Evolutionary conservation across 371 early-diverging fungal genomes (phyloP).

Genomic region (Mortierella sp.): DNA sequence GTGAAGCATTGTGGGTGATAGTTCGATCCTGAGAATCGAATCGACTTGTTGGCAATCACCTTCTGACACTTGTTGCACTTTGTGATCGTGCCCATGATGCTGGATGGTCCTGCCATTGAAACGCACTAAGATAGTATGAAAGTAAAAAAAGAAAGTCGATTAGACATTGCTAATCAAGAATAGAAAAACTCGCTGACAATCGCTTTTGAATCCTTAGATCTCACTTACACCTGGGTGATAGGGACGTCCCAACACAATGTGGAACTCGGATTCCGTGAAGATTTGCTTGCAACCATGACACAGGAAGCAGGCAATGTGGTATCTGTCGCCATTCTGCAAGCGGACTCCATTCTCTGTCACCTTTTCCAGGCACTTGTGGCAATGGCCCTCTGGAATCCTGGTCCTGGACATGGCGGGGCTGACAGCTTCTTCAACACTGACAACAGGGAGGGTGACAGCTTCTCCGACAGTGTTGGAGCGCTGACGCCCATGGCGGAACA

Average conservation of each 20-base stretch:
- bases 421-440: constrained; percentile 9
- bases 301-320: constrained; percentile 76
- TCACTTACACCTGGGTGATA: constrained; percentile 61
- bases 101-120: constrained; percentile 59
- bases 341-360: constrained; percentile 63
- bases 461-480: constrained; percentile 51
- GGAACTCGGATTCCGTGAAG: constrained; percentile 71
- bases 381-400: constrained; percentile 47
- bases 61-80: constrained; percentile 61
- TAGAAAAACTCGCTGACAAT: too few species aligned
- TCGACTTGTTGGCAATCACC: constrained; percentile 62
- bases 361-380: constrained; percentile 59
- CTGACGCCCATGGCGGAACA: constrained; percentile 45
- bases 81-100: constrained; percentile 27
- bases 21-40: constrained; percentile 59
- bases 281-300: constrained; percentile 73
- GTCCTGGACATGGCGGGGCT: constrained; percentile 17
- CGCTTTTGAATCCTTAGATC: constrained; percentile 5
- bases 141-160: too few species aligned
- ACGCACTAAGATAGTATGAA: constrained; percentile 53
- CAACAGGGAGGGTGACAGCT: constrained; percentile 34
- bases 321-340: constrained; percentile 66
- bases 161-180: neutral
- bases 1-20: constrained; percentile 71
- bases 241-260: constrained; percentile 57